Base-by-base conservation (phyloP, 352 stramenopile species). In the Globisporangium yorkense region DNA sequence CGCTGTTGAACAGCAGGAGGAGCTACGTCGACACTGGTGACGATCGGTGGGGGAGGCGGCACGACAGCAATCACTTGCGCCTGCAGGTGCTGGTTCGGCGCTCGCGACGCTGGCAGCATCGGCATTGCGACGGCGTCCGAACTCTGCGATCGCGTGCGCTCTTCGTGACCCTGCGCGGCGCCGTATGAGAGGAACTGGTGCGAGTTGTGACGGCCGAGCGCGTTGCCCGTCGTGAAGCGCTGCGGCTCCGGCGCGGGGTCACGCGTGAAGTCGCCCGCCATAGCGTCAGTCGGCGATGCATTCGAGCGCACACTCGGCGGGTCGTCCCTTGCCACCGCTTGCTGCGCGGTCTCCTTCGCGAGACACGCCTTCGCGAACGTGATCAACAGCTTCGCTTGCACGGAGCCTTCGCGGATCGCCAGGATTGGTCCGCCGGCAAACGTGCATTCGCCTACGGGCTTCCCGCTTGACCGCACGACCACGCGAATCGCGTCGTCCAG, bases 361-460 rank as follows among this genome's bases (percentile, higher is more conserved):
- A 92, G 56, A 58, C 82, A 92, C 12, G 82, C 77, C 59, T 87
- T 87, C 1, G 82, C 82, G 57, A 88, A 92, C 48, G 85, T 85
- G 41, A 74, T 63, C 62, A 92, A 67, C 4, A 92, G 59, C 47
- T 82, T 80, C 12, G 80, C 77, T 55, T 92, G 80, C 6, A 88
- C 68, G 2, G 77, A 79, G 46, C 78, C 82, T 62, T 89, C 76
- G 27, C 74, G 70, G 49, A 92, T 92, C 35, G 77, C 49, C 5
- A 76, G 58, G 12, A 92, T 58, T 2, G 72, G 74, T 8, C 77
- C 58, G 7, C 82, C 82, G 33, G 70, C 82, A 63, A 92, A 92
- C 61, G 86, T 61, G 44, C 77, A 89, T 51, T 77, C 57, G 2
- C 82, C 74, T 4, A 84, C 65, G 1, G 82, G 57, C 40, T 83